Evolutionary conservation across 2,329 filamentous ascomycete species (phyloP), one percentile per base, ranked within the genome.

Genomic region (Tympanopsis confertula): DNA sequence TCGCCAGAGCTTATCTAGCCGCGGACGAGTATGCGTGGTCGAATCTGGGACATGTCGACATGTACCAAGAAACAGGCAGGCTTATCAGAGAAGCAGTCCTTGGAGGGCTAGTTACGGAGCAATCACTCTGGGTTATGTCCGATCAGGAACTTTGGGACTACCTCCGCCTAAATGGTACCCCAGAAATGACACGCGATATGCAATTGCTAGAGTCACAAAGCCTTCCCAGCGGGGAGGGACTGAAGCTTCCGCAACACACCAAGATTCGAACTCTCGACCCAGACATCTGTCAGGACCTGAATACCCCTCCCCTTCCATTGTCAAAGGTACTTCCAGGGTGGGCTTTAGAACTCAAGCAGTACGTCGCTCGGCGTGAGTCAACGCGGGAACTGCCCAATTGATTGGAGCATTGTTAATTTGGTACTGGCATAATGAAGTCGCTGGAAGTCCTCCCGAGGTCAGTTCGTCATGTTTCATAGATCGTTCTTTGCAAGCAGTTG

Each of bases 11-110:
- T 18, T 62, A 62, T 38, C 41, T 56, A 37, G 46, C 46, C 2
- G 44, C 45, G 36, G 58, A 62, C 38, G 45, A 49, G 29, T 52
- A 57, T 26, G 52, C 61, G 22, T 62, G 57, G 58, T 58, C 54
- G 12, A 59, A 52, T 41, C 48, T 47, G n/a, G 50, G 54, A 5
- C 53, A 61, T 39, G 46, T 54, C 10, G 47, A 58, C 35, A 47
- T 62, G 39, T 59, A 53, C 39, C 42, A 42, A 19, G 44, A 52
- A 19, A 55, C 55, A 3, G 59, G 56, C 5, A 43, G 44, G 20
- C 38, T 62, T 15, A 62, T 62, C 33, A 44, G 49, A 2, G 45
- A 51, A 3, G 19, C 51, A 4, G 43, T 56, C 1, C 20, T 39
- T 10, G 35, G 33, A 13, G 50, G 48, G 7, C 24, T 12, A 17